Evolutionary conservation across 352 stramenopile genomes (phyloP), one percentile per base, ranked within the genome.

Genomic region (Bremia lactucae): DNA sequence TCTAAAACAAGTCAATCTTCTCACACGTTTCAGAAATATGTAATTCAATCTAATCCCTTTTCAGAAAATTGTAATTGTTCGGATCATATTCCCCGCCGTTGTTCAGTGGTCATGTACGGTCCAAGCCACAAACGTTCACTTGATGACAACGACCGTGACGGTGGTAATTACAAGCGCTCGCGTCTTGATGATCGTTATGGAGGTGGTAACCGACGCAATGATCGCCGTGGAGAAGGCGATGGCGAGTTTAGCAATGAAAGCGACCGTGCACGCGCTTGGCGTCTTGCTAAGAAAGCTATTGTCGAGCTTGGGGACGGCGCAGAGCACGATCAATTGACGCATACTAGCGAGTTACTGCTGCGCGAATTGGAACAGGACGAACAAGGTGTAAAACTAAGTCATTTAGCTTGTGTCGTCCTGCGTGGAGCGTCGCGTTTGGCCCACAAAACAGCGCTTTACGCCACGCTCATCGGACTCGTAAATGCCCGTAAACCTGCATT

Each of bases 371-470:
- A 82, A 15, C 44, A 42, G 2, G 72, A 75, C 38, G 70, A 63
- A 16, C 60, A 81, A 23, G 57, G 62, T 16, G 59, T 82, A 37
- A 87, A 84, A 46, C 53, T 73, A 10, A 58, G 57, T 20, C 68
- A 83, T 34, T 47, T 87, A n/a, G 48, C 61, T 3, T 53, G 60
- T 29, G 56, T 87, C 5, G 50, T 83, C 31, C 57, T 87, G 48
- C 76, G 71, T 15, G 67, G 62, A 2, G 72, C 57, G 0, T 48
- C 63, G 9, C 70, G 68, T 3, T 39, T 87, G 50, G 62, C 68
- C 16, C 69, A 80, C 55, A 90, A 90, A 62, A 87, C 74, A 14
- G 55, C 67, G 43, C 55, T 83, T 23, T 85, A 85, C 38, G 74
- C 74, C 2, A 68, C 80, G 33, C 52, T 90, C 16, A 64, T 68